Conservation (phyloP, 2,329 filamentous ascomycete genomes). For the Aspergillus sp. region DNA sequence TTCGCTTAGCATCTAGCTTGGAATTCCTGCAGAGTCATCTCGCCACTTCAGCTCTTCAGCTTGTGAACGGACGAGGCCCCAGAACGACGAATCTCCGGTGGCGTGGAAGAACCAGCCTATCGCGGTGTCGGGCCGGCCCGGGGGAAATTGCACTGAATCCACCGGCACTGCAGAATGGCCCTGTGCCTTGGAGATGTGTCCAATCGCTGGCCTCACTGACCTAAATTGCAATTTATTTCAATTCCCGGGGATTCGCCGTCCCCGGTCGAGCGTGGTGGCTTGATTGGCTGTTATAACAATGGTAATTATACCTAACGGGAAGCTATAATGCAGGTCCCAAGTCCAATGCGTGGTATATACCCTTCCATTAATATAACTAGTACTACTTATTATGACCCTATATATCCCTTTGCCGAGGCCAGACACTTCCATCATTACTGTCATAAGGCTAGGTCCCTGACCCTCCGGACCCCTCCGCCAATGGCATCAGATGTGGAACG, state of each 20-base stretch:
- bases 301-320: not conserved
- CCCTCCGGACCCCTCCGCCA: not conserved
- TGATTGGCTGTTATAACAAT: not conserved
- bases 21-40: not conserved
- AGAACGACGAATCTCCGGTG: not conserved
- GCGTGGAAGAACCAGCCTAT: not conserved
- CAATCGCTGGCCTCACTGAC: not conserved
- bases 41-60: not conserved
- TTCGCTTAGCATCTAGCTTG: not conserved
- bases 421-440: not conserved
- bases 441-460: not conserved
- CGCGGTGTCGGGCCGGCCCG: not conserved
- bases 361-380: too few relatives aligned
- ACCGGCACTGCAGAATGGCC: not conserved
- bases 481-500: constrained; percentile 27
- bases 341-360: too few relatives aligned
- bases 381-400: not conserved
- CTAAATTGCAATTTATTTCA: not conserved
- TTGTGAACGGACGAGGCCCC: not conserved
- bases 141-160: not conserved
- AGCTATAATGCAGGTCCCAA: not conserved
- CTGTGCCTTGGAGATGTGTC: not conserved
- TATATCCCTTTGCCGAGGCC: not conserved
- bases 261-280: not conserved
- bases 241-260: not conserved